Percentiles rank a stretch among this genome's conserved stretches.
phyloP scores from a whole-genome alignment of 2,329 filamentous ascomycete species.

The Aspergillus ruber region DNA sequence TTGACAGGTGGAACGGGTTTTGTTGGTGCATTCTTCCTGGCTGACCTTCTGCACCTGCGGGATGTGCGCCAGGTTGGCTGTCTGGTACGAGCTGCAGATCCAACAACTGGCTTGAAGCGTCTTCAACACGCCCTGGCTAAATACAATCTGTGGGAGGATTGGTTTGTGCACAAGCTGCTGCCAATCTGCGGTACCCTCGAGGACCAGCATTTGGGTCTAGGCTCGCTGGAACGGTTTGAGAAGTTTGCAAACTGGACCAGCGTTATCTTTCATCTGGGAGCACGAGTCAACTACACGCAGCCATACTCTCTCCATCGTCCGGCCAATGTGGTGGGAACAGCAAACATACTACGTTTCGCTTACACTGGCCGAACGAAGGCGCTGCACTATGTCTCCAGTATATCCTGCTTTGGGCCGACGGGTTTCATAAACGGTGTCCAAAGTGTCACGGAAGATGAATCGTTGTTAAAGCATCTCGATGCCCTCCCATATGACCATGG shows the following conservation, averaged over 20 bases:
- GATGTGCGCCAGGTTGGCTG: constrained; percentile 56
- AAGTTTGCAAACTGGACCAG: constrained; percentile 57
- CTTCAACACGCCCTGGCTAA: constrained; percentile 4
- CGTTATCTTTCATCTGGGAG: constrained; percentile 70
- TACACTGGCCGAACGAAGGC: constrained; percentile 26
- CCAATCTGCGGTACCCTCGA: constrained; percentile 55
- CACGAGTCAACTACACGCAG: constrained; percentile 66
- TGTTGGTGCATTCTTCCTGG: constrained; percentile 67
- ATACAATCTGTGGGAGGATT: constrained; percentile 8
- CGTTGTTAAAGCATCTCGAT: constrained; percentile 12
- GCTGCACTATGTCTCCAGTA: constrained; percentile 20
- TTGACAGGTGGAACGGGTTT: constrained; percentile 81
- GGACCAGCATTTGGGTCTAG: constrained; percentile 52
- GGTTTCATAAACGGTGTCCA: constrained; percentile 14
- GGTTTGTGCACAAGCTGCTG: constrained; percentile 7
- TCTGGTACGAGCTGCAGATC: constrained; percentile 62
- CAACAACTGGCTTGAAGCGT: constrained; percentile 10
- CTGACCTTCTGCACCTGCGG: constrained; percentile 56
- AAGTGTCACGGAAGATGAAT: constrained; percentile 14
- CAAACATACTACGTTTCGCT: constrained; percentile 66
- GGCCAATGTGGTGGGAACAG: constrained; percentile 66
- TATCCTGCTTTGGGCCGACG: constrained; percentile 18
- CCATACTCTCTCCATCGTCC: constrained; percentile 62
- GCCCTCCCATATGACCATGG: constrained; percentile 57
- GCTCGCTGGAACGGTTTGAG: constrained; percentile 5